Evolutionary conservation across 2,329 filamentous ascomycete genomes (phyloP).

Genomic region (Fusarium chaquense): DNA sequence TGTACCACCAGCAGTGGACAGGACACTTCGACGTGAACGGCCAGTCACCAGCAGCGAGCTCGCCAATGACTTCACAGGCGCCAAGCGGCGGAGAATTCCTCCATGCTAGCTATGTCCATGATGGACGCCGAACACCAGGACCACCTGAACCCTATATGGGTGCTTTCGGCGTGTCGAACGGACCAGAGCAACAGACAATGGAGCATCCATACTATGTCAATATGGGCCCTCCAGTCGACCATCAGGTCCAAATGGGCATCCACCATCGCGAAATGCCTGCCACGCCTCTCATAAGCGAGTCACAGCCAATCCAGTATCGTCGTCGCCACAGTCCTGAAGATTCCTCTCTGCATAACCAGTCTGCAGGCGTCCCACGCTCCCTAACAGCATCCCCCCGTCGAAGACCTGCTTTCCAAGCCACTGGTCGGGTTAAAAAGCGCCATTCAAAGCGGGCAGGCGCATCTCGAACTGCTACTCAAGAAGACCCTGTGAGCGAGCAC

Average conservation of each 20-base stretch:
- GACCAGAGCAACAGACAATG: constrained; percentile 44
- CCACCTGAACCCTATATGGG: constrained; percentile 55
- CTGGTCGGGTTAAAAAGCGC: constrained; percentile 48
- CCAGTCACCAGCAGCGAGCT: constrained; percentile 57
- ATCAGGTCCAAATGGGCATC: constrained; percentile 43
- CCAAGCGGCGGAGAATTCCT: constrained; percentile 53
- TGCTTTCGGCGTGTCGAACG: constrained; percentile 53
- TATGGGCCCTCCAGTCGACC: constrained; percentile 41
- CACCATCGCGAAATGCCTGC: constrained; percentile 45
- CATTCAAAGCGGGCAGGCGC: constrained; percentile 33
- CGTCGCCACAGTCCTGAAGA: constrained; percentile 47
- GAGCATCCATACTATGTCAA: constrained; percentile 49
- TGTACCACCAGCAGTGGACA: constrained; percentile 58
- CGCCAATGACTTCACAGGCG: constrained; percentile 60
- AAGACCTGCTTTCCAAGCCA: constrained; percentile 34
- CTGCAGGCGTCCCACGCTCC: constrained; percentile 34
- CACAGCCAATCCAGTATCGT: constrained; percentile 41
- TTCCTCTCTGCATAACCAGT: constrained; percentile 11
- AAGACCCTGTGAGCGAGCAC: constrained; percentile 49
- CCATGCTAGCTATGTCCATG: constrained; percentile 54
- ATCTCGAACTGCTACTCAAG: constrained; percentile 21
- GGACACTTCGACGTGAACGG: constrained; percentile 57
- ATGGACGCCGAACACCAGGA: constrained; percentile 54
- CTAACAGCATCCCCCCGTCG: constrained; percentile 48
- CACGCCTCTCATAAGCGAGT: constrained; percentile 43